Evolutionary conservation across 192 early-diverging fungal species (phyloP).

Genomic region (Coemansia sp.): DNA sequence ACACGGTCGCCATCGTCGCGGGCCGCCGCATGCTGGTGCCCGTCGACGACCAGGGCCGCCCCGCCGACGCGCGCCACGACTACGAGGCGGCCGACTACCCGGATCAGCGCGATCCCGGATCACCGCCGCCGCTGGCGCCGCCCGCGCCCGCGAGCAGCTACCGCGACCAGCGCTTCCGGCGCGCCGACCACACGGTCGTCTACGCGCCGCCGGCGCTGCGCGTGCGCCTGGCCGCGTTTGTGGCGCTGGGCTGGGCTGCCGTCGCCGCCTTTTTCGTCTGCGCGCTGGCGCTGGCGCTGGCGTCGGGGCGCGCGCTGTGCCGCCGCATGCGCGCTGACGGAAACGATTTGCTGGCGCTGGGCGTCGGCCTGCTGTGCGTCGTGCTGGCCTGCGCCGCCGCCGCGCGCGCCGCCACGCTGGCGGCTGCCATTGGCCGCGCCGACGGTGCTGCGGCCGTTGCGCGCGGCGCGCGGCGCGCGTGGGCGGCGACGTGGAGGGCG

Average conservation of each 20-base stretch:
- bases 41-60: constrained; percentile 60
- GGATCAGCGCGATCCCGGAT: constrained; percentile 22
- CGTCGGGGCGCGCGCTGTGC: constrained; percentile 54
- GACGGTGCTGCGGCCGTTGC: constrained; percentile 15
- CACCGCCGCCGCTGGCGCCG: constrained; percentile 28
- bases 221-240: constrained; percentile 15
- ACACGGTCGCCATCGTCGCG: constrained; percentile 82
- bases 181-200: constrained; percentile 71
- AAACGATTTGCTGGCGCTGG: constrained; percentile 81
- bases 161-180: constrained; percentile 56
- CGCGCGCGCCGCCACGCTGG: not conserved
- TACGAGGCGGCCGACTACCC: constrained; percentile 65
- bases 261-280: constrained; percentile 49
- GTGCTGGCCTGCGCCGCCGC: constrained; percentile 24
- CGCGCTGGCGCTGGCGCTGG: constrained; percentile 56
- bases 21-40: constrained; percentile 83
- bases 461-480: constrained; percentile 8
- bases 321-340: not conserved
- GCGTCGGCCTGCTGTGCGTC: constrained; percentile 66
- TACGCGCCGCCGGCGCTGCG: constrained; percentile 70
- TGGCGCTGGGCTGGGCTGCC: constrained; percentile 34
- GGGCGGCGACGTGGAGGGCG: constrained; percentile 14
- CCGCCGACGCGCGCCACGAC: constrained; percentile 60
- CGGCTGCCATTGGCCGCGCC: not conserved
- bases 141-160: constrained; percentile 52